phyloP scores from a whole-genome alignment of 2,329 filamentous ascomycete species.

The Colletotrichum sp. region DNA sequence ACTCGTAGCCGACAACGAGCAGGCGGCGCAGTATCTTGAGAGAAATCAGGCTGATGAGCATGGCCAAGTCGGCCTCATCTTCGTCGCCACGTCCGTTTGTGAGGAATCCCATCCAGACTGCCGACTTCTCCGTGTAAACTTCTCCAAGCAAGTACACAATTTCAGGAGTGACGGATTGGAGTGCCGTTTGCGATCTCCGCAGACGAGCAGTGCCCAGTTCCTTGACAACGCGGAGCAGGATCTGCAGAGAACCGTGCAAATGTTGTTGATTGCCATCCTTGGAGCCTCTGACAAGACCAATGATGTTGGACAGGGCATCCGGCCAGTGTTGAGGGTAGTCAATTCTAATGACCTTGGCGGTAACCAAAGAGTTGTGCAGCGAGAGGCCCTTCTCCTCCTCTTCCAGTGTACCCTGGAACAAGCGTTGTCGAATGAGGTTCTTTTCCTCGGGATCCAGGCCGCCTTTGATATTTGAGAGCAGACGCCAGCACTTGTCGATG shows the following conservation, averaged over 20 bases:
- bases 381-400: slow-evolving; percentile 80
- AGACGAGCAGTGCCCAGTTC: slow-evolving; percentile 85
- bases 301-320: slow-evolving; percentile 63
- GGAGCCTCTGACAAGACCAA: slow-evolving; percentile 67
- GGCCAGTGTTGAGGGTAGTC: slow-evolving; percentile 92
- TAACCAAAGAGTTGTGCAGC: slow-evolving; percentile 85
- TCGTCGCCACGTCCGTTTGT: slow-evolving; percentile 63
- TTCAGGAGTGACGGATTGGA: slow-evolving; percentile 82
- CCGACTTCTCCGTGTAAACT: slow-evolving; percentile 78
- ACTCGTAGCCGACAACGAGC: slow-evolving; percentile 81
- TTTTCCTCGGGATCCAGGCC: slow-evolving; percentile 80
- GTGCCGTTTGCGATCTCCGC: slow-evolving; percentile 73
- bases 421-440: slow-evolving; percentile 72
- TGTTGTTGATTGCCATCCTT: slow-evolving; percentile 65
- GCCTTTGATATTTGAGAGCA: slow-evolving; percentile 60
- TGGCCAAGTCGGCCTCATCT: slow-evolving; percentile 63
- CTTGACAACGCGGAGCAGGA: slow-evolving; percentile 87
- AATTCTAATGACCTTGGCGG: slow-evolving; percentile 86
- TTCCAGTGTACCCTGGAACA: slow-evolving; percentile 78
- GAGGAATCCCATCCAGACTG: slow-evolving; percentile 70
- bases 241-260: slow-evolving; percentile 74
- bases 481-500: slow-evolving; percentile 91
- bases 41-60: slow-evolving; percentile 78
- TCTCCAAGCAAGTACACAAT: slow-evolving; percentile 80
- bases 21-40: slow-evolving; percentile 84